These are phyloP conservation scores for Nigrograna mackinnonii DNA, from an alignment of 2,329 filamentous ascomycete genomes.

Conservation along the genomic window DNA sequence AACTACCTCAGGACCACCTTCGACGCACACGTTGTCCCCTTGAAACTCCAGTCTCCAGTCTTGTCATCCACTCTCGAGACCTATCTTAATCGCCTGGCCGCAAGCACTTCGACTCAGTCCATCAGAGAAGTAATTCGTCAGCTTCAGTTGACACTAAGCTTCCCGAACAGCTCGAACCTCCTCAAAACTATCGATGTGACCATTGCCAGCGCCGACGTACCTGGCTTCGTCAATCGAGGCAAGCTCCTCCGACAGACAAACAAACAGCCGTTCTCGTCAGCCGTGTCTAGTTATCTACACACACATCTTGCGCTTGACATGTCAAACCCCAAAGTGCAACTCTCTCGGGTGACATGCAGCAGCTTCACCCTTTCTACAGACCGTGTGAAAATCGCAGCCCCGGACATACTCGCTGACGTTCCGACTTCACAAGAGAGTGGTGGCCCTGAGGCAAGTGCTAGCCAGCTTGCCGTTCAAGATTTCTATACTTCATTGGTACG, in stretches of 20 bases:
- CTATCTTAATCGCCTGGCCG: conserved; percentile 65
- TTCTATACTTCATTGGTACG: conserved; percentile 31
- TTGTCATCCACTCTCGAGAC: conserved; percentile 49
- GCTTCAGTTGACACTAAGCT: conserved; percentile 40
- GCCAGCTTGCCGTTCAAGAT: conserved; percentile 35
- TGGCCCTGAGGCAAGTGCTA: conserved; percentile 28
- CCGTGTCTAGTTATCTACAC: conserved; percentile 42
- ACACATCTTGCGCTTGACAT: conserved; percentile 47
- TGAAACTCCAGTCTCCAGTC: conserved; percentile 49
- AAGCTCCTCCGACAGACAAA: conserved; percentile 15
- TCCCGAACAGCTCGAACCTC: conserved; percentile 27
- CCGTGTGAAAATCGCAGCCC: conserved; percentile 43
- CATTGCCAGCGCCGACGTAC: conserved; percentile 45
- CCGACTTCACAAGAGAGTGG: conserved; percentile 26
- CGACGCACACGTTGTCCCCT: conserved; percentile 51
- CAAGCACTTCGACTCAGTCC: conserved; percentile 27
- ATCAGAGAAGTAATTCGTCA: conserved; percentile 34
- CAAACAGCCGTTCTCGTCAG: conserved; percentile 42
- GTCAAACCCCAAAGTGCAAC: conserved; percentile 41
- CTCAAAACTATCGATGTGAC: conserved; percentile 49
- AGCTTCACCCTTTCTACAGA: conserved; percentile 44
- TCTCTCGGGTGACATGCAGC: conserved; percentile 46
- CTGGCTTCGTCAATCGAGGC: conserved; percentile 35
- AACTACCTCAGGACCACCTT: conserved; percentile 55
- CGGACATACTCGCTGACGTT: conserved; percentile 24